Percentiles rank a stretch among this genome's conserved stretches.
These are phyloP conservation scores for Lentinula detonsa DNA, from an alignment of 768 basidiomycete species.

Conservation along the genomic window DNA sequence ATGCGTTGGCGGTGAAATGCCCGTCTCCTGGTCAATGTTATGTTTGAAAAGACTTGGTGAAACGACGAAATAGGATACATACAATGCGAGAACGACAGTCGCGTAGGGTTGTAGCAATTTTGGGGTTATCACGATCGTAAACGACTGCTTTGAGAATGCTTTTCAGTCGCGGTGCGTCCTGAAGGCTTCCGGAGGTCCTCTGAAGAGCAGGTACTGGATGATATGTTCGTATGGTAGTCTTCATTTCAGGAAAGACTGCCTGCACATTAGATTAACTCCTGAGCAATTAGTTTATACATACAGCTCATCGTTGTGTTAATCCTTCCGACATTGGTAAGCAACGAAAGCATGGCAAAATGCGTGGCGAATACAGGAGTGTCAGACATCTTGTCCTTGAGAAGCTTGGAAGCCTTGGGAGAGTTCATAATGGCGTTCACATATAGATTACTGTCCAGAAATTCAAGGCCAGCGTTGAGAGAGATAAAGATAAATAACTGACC, in stretches of 20 bases:
- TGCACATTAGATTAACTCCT: not conserved
- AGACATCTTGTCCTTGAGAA: constrained; percentile 66
- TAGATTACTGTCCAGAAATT: constrained; percentile 32
- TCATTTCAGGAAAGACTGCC: constrained; percentile 76
- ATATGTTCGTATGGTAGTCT: constrained; percentile 69
- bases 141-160: constrained; percentile 60
- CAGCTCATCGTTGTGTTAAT: constrained; percentile 84
- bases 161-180: constrained; percentile 77
- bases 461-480: not conserved
- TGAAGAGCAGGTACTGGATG: constrained; percentile 74
- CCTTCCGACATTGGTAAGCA: constrained; percentile 74
- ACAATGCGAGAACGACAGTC: constrained; percentile 46
- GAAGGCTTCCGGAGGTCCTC: constrained; percentile 61
- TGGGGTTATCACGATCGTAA: constrained; percentile 39
- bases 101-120: constrained; percentile 44
- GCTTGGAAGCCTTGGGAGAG: constrained; percentile 64
- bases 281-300: constrained; percentile 25
- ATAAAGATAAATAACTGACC: not conserved
- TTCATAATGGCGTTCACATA: constrained; percentile 43
- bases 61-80: constrained; percentile 30
- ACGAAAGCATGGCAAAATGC: constrained; percentile 70
- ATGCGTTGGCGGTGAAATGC: constrained; percentile 55
- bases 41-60: not conserved
- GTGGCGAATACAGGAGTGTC: constrained; percentile 52
- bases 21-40: constrained; percentile 33